Conservation (phyloP, 495 filamentous ascomycete species). For the Rusavskia elegans region DNA sequence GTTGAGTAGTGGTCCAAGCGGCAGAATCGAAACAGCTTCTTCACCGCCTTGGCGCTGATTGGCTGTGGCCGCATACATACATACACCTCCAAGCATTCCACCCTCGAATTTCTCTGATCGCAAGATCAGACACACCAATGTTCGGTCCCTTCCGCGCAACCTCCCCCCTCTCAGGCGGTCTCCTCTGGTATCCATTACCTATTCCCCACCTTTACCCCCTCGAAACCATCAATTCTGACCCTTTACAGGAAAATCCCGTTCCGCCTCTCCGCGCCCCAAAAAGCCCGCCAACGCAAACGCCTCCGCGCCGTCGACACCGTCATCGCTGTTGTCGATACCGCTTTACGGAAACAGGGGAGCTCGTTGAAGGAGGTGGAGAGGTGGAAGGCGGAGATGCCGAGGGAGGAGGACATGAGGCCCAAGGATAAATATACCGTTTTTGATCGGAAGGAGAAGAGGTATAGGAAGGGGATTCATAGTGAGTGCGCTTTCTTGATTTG, state of each 20-base stretch:
- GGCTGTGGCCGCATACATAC: background rate
- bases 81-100: too few relatives aligned
- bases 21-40: background rate
- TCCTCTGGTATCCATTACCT: constrained; percentile 47
- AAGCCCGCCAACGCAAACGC: constrained; percentile 74
- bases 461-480: constrained; percentile 96
- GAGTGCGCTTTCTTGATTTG: constrained; percentile 25
- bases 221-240: too few relatives aligned
- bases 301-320: constrained; percentile 73
- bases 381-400: constrained; percentile 93
- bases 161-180: constrained; percentile 58
- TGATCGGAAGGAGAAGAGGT: constrained; percentile 86
- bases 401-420: constrained; percentile 87
- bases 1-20: too few relatives aligned
- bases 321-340: constrained; percentile 57
- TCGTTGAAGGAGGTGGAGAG: constrained; percentile 55
- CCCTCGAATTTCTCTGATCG: too few relatives aligned
- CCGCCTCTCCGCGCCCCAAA: constrained; percentile 82
- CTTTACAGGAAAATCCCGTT: constrained; percentile 83
- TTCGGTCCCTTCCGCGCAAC: constrained; percentile 72
- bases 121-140: constrained; percentile 26
- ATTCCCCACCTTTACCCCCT: too few relatives aligned
- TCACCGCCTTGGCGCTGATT: background rate
- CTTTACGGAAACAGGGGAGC: constrained; percentile 50
- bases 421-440: constrained; percentile 98